Conservation (phyloP, 2,329 filamentous ascomycete genomes). For the Fusarium sambucinum region DNA sequence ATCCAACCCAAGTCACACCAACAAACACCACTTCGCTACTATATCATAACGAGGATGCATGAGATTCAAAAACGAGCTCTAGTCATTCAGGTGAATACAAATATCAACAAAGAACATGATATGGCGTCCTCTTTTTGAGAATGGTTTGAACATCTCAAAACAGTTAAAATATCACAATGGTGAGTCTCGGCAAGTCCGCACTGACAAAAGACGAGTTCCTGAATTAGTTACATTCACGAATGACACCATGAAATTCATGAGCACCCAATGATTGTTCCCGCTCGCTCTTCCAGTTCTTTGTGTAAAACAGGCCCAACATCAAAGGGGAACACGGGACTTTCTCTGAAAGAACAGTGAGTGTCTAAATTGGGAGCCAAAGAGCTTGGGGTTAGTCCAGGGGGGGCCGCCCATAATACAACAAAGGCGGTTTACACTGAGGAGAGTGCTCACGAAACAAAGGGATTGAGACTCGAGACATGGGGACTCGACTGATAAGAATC, state of each 20-base stretch:
- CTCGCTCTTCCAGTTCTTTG: conserved; percentile 20
- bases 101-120: conserved; percentile 21
- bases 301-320: neutral
- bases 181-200: conserved; percentile 2
- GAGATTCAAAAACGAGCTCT: neutral
- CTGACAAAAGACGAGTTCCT: neutral
- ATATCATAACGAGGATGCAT: neutral
- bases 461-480: neutral
- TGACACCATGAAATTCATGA: neutral
- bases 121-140: neutral
- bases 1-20: neutral
- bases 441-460: conserved; percentile 22
- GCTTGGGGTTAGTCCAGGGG: neutral
- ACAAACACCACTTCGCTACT: neutral
- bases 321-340: neutral
- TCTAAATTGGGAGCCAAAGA: conserved; percentile 29
- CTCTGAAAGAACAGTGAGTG: neutral
- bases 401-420: conserved; percentile 15
- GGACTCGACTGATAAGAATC: conserved; percentile 16
- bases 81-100: neutral
- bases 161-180: neutral
- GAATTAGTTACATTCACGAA: neutral
- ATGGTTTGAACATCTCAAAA: neutral
- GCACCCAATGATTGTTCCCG: neutral
- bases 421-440: conserved; percentile 21